A percentile compares a stretch with the other conserved stretches of the same genome.
phyloP scores from a whole-genome alignment of 2,329 filamentous ascomycete genomes.

The Hypoxylon rubiginosum region DNA sequence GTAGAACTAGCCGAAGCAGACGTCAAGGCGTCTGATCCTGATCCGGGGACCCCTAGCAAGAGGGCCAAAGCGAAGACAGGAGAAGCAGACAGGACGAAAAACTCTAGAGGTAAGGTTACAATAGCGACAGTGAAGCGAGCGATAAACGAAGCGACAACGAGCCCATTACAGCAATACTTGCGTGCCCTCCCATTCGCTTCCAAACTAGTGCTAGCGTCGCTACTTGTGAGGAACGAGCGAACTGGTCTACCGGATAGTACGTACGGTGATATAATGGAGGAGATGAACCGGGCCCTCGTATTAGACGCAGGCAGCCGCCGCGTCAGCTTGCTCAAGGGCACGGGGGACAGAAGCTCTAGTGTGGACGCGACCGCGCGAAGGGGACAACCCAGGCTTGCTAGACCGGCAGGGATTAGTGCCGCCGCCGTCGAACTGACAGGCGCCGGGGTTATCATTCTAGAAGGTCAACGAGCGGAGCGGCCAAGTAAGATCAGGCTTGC shows the following conservation, averaged over 20 bases:
- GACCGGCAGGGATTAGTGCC: slow-evolving; percentile 64
- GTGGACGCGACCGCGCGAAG: slow-evolving; percentile 41
- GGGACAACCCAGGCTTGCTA: slow-evolving; percentile 39
- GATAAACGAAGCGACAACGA: slow-evolving; percentile 94
- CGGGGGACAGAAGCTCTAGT: slow-evolving; percentile 46
- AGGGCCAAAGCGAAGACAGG: slow-evolving; percentile 50
- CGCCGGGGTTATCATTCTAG: slow-evolving; percentile 87
- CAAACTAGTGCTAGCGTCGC: slow-evolving; percentile 87
- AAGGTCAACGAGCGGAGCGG: slow-evolving; percentile 83
- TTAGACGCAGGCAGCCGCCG: slow-evolving; percentile 72
- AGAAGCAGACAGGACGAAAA: slow-evolving; percentile 55
- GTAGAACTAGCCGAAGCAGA: slow-evolving; percentile 94
- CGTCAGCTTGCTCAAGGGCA: slow-evolving; percentile 66
- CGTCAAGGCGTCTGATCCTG: slow-evolving; percentile 55
- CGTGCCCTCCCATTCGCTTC: slow-evolving; percentile 83
- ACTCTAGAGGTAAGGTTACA: slow-evolving; percentile 75
- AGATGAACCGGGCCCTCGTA: slow-evolving; percentile 78
- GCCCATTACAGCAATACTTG: slow-evolving; percentile 90
- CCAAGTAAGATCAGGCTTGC: slow-evolving; percentile 88
- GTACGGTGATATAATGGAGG: slow-evolving; percentile 89
- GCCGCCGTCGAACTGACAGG: slow-evolving; percentile 88
- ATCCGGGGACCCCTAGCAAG: slow-evolving; percentile 74
- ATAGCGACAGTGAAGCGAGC: slow-evolving; percentile 94
- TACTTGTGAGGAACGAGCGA: slow-evolving; percentile 82
- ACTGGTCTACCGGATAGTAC: slow-evolving; percentile 90